phyloP scores from a whole-genome alignment of 1,139 yeast species.

The Diutina mesorugosa region DNA sequence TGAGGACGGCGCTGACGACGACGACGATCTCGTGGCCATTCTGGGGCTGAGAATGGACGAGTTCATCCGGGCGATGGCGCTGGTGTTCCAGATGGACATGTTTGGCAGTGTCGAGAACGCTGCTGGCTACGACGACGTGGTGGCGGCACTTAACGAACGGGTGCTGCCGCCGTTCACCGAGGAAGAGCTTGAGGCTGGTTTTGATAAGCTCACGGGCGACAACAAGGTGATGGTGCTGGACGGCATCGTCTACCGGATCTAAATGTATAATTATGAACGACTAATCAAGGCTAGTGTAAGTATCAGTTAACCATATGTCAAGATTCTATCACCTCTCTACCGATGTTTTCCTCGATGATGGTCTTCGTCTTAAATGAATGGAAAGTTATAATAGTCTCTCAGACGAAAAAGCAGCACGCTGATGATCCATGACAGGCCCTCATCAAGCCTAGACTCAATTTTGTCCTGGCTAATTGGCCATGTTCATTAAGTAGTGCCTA shows the following conservation, averaged over 20 bases:
- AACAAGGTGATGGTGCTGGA: constrained; percentile 51
- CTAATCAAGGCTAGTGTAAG: no score
- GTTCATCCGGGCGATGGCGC: constrained; percentile 34
- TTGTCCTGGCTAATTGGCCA: no score
- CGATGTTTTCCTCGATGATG: no score
- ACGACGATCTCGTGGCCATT: constrained; percentile 12
- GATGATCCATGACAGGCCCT: no score
- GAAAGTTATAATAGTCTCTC: no score
- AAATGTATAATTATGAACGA: constrained; percentile 3
- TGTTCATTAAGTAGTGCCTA: no score
- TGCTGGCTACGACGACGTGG: constrained; percentile 31
- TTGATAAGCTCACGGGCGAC: constrained; percentile 37
- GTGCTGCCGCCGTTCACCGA: constrained; percentile 25
- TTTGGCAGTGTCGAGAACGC: constrained; percentile 31
- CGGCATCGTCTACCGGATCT: constrained; percentile 50
- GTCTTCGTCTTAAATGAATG: no score
- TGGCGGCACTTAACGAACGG: constrained; percentile 34
- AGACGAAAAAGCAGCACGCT: no score
- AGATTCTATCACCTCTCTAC: no score
- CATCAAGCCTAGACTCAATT: no score
- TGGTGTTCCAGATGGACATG: constrained; percentile 13
- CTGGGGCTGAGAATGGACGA: constrained; percentile 36
- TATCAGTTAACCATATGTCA: no score
- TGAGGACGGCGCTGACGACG: constrained; percentile 5
- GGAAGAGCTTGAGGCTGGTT: constrained; percentile 41